These are phyloP conservation scores for Globisporangium parvum DNA, from an alignment of 352 stramenopile genomes.

Conservation along the genomic window DNA sequence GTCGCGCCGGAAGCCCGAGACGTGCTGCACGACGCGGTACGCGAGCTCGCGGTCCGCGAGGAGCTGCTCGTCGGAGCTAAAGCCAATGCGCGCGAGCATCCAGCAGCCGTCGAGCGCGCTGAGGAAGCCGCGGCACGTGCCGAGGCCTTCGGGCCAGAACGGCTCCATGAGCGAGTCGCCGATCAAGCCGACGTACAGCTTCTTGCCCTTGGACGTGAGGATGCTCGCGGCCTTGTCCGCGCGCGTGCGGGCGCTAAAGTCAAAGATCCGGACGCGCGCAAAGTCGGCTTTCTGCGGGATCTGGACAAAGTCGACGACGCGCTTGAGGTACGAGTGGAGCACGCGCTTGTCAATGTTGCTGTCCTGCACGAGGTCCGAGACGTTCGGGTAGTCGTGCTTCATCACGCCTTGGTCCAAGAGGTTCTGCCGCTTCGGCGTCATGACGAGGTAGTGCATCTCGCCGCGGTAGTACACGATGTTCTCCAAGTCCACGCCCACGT, in stretches of 20 bases:
- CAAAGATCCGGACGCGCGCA: slow-evolving; percentile 67
- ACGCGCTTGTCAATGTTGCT: slow-evolving; percentile 58
- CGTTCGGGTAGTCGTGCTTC: slow-evolving; percentile 58
- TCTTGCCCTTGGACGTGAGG: slow-evolving; percentile 56
- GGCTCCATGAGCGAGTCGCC: slow-evolving; percentile 79
- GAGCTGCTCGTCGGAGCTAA: slow-evolving; percentile 64
- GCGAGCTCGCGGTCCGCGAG: slow-evolving; percentile 70
- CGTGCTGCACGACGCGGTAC: slow-evolving; percentile 70
- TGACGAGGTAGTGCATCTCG: slow-evolving; percentile 85
- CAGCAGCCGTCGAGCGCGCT: slow-evolving; percentile 67
- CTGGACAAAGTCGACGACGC: slow-evolving; percentile 63
- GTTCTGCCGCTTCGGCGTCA: slow-evolving; percentile 76
- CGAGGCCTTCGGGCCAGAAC: slow-evolving; percentile 82
- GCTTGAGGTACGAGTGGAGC: slow-evolving; percentile 61
- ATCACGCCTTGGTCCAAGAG: slow-evolving; percentile 68
- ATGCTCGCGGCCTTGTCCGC: slow-evolving; percentile 71
- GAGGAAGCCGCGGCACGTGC: slow-evolving; percentile 78
- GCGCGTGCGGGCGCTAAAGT: slow-evolving; percentile 77
- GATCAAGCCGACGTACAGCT: slow-evolving; percentile 74
- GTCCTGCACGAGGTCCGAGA: slow-evolving; percentile 53
- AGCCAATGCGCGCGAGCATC: slow-evolving; percentile 72
- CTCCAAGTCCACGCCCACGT: slow-evolving; percentile 68
- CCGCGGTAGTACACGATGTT: slow-evolving; percentile 86
- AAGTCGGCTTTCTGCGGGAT: slow-evolving; percentile 68
- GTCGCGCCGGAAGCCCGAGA: slow-evolving; percentile 65